These are phyloP conservation scores for Panaeolus papilionaceus DNA, from an alignment of 768 basidiomycete genomes.

Conservation along the genomic window DNA sequence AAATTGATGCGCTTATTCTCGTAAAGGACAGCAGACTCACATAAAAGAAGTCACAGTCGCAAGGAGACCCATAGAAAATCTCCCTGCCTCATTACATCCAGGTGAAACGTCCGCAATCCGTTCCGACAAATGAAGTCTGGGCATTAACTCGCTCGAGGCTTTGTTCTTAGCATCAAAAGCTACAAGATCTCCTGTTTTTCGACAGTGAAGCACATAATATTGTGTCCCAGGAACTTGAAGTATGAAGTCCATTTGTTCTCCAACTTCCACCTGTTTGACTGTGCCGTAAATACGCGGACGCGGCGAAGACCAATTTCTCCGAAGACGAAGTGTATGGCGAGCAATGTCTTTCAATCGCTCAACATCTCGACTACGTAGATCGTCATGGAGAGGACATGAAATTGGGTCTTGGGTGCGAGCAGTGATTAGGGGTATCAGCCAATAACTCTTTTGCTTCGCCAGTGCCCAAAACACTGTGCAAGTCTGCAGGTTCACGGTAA, in stretches of 20 bases:
- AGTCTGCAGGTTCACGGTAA: conserved; percentile 23
- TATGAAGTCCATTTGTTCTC: conserved; percentile 25
- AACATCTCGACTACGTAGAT: conserved; percentile 30
- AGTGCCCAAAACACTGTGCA: conserved; percentile 28
- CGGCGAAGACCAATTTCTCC: conserved; percentile 35
- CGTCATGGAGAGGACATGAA: conserved; percentile 33
- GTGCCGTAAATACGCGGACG: conserved; percentile 27
- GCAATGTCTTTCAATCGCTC: conserved; percentile 32
- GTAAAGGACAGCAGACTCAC: conserved; percentile 17
- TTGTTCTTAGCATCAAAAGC: conserved; percentile 29
- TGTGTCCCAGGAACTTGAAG: conserved; percentile 36
- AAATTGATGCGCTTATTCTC: not conserved
- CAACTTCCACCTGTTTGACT: conserved; percentile 26
- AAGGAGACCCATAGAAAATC: conserved; percentile 35
- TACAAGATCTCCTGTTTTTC: conserved; percentile 16
- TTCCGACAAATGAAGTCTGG: not conserved
- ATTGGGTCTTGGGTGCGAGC: conserved; percentile 34
- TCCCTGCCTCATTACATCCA: conserved; percentile 30
- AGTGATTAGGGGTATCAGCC: conserved; percentile 34
- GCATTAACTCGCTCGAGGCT: conserved; percentile 20
- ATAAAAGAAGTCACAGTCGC: conserved; percentile 5
- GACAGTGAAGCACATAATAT: conserved; percentile 33
- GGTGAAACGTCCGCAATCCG: conserved; percentile 35
- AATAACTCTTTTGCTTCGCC: conserved; percentile 32
- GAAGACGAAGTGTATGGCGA: conserved; percentile 34